These are phyloP conservation scores for Rosa hybrid DNA, from an alignment of 331 rosid species.

Conservation along the genomic window DNA sequence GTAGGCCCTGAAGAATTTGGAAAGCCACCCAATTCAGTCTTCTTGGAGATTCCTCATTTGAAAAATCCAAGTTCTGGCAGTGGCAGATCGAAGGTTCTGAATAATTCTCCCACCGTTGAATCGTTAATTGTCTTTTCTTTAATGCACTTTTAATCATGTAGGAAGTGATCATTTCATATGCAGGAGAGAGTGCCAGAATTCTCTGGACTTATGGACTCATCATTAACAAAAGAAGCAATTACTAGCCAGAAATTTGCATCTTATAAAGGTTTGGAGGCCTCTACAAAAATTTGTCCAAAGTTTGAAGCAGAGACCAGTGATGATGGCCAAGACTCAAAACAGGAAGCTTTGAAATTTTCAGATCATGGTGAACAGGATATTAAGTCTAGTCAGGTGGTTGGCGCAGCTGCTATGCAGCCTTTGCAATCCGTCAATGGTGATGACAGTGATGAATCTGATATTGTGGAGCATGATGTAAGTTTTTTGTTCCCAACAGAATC, in stretches of 20 bases:
- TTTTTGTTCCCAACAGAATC: neutral
- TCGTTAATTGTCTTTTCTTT: slow-evolving; percentile 27
- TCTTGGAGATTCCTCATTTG: slow-evolving; percentile 46
- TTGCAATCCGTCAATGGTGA: slow-evolving; percentile 39
- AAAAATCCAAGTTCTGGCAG: slow-evolving; percentile 44
- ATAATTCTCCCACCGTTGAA: slow-evolving; percentile 23
- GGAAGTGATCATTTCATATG: slow-evolving; percentile 36
- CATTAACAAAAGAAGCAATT: slow-evolving; percentile 40
- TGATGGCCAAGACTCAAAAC: slow-evolving; percentile 37
- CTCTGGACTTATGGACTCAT: slow-evolving; percentile 40
- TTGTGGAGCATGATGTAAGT: slow-evolving; percentile 91
- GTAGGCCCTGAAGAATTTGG: slow-evolving; percentile 47
- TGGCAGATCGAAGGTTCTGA: slow-evolving; percentile 41
- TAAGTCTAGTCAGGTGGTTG: slow-evolving; percentile 45
- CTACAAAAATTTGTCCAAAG: slow-evolving; percentile 36
- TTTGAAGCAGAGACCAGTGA: slow-evolving; percentile 46
- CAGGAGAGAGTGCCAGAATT: slow-evolving; percentile 46
- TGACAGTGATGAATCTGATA: slow-evolving; percentile 70
- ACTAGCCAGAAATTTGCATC: slow-evolving; percentile 40
- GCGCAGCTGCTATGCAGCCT: slow-evolving; percentile 38
- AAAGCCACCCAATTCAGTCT: slow-evolving; percentile 41
- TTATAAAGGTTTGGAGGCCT: slow-evolving; percentile 33
- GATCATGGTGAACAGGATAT: slow-evolving; percentile 35
- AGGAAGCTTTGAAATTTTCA: slow-evolving; percentile 40
- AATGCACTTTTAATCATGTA: slow-evolving; percentile 24